Percentiles rank a stretch among this genome's conserved stretches.
Conservation (phyloP, 208 protist species). For the Trypanosoma brucei region DNA sequence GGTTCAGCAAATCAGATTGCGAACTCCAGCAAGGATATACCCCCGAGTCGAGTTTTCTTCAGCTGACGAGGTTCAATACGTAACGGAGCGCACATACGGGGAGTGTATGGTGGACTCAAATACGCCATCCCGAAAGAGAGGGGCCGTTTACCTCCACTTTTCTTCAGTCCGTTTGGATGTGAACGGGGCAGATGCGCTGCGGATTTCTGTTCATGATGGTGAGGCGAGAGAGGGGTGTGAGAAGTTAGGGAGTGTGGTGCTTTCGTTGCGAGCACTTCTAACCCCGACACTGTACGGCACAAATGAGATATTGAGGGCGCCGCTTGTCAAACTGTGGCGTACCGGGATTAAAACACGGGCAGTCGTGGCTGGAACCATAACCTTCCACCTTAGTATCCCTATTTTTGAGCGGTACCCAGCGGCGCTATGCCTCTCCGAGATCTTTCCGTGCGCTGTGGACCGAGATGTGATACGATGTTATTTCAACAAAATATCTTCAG, state of each 20-base stretch:
- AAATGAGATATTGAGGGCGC: slow-evolving; percentile 57
- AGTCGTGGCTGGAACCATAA: slow-evolving; percentile 48
- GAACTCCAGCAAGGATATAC: slow-evolving; percentile 8
- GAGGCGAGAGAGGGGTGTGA: slow-evolving; percentile 20
- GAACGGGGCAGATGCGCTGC: slow-evolving; percentile 20
- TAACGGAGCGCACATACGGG: slow-evolving; percentile 25
- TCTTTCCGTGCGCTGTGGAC: no score
- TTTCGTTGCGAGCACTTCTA: slow-evolving; percentile 73
- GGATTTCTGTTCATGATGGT: slow-evolving; percentile 31
- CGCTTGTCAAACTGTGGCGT: slow-evolving; percentile 51
- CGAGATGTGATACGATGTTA: slow-evolving; percentile 31
- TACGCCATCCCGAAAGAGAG: slow-evolving; percentile 25
- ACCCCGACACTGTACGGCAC: slow-evolving; percentile 62
- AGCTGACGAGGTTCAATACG: slow-evolving; percentile 25
- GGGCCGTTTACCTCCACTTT: slow-evolving; percentile 27
- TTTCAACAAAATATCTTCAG: slow-evolving; percentile 39
- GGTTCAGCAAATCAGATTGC: slow-evolving; percentile 40
- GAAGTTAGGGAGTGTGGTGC: slow-evolving; percentile 36
- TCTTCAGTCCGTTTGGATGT: slow-evolving; percentile 56
- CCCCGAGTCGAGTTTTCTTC: slow-evolving; percentile 30
- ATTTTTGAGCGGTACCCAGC: slow-evolving; percentile 54
- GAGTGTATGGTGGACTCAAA: neutral
- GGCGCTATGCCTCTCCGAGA: neutral
- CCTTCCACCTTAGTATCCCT: slow-evolving; percentile 47
- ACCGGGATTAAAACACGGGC: slow-evolving; percentile 42